Evolutionary conservation across 1,139 yeast species (phyloP).

Genomic region (Magnusiomyces starmeri): DNA sequence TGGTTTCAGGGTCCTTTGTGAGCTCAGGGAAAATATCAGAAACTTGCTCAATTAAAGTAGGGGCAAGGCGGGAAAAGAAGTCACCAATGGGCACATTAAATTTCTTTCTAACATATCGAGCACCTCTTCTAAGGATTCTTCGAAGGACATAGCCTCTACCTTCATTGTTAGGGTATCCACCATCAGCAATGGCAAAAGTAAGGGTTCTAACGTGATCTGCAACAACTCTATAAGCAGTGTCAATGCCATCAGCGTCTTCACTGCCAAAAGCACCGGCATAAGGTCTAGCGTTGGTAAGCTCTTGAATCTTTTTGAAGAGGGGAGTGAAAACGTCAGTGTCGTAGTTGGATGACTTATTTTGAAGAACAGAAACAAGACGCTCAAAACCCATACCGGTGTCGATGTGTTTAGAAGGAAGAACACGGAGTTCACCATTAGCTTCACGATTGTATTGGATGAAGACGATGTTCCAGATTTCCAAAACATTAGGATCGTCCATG

Average conservation of each 20-base stretch:
- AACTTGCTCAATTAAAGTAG: constrained; percentile 86
- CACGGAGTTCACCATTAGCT: constrained; percentile 68
- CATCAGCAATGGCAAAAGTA: constrained; percentile 93
- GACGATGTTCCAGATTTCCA: constrained; percentile 96
- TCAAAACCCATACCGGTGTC: constrained; percentile 99
- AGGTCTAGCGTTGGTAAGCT: constrained; percentile 85
- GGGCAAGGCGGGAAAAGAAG: constrained; percentile 75
- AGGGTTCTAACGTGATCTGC: constrained; percentile 98
- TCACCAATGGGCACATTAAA: constrained; percentile 92
- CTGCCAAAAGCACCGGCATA: constrained; percentile 88
- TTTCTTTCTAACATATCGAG: constrained; percentile 93
- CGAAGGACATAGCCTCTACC: constrained; percentile 98
- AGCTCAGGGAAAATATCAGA: constrained; percentile 88
- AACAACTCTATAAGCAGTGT: constrained; percentile 94
- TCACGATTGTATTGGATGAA: constrained; percentile 96
- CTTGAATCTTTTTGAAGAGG: constrained; percentile 74
- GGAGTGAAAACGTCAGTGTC: constrained; percentile 97
- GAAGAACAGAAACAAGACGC: constrained; percentile 89
- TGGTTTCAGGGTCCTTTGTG: constrained; percentile 57
- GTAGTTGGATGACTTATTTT: constrained; percentile 83
- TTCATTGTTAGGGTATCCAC: constrained; percentile 98
- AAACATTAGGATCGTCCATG: constrained; percentile 93
- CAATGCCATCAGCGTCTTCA: constrained; percentile 89
- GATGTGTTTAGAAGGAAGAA: constrained; percentile 87
- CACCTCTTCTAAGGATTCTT: constrained; percentile 95